Evolutionary conservation across 2,329 filamentous ascomycete species (phyloP), one percentile per base, ranked within the genome.

Genomic region (Diplodia sapinea): DNA sequence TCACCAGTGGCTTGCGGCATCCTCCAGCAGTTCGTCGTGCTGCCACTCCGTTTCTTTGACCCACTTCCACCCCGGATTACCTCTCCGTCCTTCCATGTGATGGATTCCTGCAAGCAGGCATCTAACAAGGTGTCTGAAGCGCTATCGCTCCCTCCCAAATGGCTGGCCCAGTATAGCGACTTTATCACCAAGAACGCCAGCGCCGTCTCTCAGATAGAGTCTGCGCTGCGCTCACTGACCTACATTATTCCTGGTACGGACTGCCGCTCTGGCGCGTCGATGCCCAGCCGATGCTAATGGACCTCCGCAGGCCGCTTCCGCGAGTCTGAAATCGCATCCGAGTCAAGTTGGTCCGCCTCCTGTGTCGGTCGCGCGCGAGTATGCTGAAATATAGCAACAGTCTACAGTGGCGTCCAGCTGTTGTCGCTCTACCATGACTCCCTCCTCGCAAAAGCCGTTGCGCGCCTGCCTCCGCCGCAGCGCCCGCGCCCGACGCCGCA

Each of bases 141-240:
- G 70, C 80, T 90, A 57, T 83, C 86, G 51, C 79, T 88, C 73
- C 88, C 89, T 59, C 85, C 88, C 31, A 84, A 84, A 78, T 91
- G 87, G 88, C 82, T 92, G 65, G 81, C 85, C 71, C 86, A 88
- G 81, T 96, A 96, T 80, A 88, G 89, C 74, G 90, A 95, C 71
- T 97, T 98, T 81, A 94, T 99, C 82, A 91, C 92, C 70, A 95
- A 94, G 82, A 99, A 99, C 79, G 89, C 93, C 69, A 91, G 93
- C 75, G 93, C 96, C 69, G 93, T 99, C 65, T 92, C 93, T 61
- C 94, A 97, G 82, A 94, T 99, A 70, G 95, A 99, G 82, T 96
- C 92, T 70, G 93, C 93, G 15, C 82, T 99, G 75, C 89, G 95
- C 49, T 97, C 93, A 33, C 82, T 99, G 71, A 97, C 94, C 57